These are phyloP conservation scores for Erodium trifolium DNA, from an alignment of 441 rosid species.

Conservation along the genomic window DNA sequence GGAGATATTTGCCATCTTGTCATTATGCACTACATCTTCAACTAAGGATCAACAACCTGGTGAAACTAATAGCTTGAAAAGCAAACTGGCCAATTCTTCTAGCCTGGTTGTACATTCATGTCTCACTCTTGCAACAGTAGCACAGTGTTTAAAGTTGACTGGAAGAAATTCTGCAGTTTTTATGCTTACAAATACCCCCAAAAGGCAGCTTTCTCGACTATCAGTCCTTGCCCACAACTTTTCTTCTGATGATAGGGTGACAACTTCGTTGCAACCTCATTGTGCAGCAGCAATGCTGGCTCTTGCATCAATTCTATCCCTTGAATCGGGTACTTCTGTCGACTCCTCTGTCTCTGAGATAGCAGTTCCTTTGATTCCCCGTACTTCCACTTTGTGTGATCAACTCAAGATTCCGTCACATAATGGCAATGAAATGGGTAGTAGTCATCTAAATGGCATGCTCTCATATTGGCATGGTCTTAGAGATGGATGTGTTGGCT, in stretches of 20 bases:
- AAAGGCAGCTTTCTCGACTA: slow-evolving; percentile 77
- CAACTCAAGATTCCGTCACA: slow-evolving; percentile 48
- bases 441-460: slow-evolving; percentile 23
- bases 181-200: slow-evolving; percentile 78
- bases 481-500: slow-evolving; percentile 89
- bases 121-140: slow-evolving; percentile 62
- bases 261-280: slow-evolving; percentile 51
- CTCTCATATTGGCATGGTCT: slow-evolving; percentile 87
- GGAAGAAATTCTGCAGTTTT: slow-evolving; percentile 84
- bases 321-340: slow-evolving; percentile 68
- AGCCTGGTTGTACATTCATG: slow-evolving; percentile 55
- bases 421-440: slow-evolving; percentile 33
- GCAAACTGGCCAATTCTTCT: slow-evolving; percentile 49
- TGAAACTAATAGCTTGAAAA: slow-evolving; percentile 45
- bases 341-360: slow-evolving; percentile 70
- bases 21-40: slow-evolving; percentile 42
- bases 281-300: slow-evolving; percentile 91
- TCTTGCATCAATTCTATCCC: slow-evolving; percentile 83
- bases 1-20: slow-evolving; percentile 65
- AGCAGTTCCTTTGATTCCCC: slow-evolving; percentile 87
- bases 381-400: slow-evolving; percentile 68
- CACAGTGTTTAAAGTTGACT: slow-evolving; percentile 71
- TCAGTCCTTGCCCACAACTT: slow-evolving; percentile 62
- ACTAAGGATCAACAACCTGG: slow-evolving; percentile 53
- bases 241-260: slow-evolving; percentile 57